Conservation (phyloP, 257 asterid genomes). For the Paulownia fortunei region DNA sequence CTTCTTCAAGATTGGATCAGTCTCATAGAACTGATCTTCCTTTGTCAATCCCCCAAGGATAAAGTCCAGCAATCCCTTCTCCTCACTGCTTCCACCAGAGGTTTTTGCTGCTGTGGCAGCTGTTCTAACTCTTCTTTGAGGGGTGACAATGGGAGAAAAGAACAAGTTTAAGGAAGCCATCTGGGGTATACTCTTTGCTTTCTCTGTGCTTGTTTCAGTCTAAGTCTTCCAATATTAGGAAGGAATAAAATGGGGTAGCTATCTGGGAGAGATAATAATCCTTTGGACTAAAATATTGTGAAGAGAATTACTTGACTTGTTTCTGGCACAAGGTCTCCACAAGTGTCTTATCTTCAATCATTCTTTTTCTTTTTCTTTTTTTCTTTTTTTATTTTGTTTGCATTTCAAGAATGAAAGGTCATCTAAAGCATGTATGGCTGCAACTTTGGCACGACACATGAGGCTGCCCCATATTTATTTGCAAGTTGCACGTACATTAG, state of each 20-base stretch:
- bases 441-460: slow-evolving; percentile 25
- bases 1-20: slow-evolving; percentile 80
- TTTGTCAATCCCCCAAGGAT: slow-evolving; percentile 62
- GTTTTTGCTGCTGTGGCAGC: slow-evolving; percentile 76
- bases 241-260: not conserved
- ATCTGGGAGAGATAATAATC: not conserved
- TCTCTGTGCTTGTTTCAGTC: not conserved
- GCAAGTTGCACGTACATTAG: slow-evolving; percentile 5
- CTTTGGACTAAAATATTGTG: slow-evolving; percentile 30
- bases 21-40: slow-evolving; percentile 83
- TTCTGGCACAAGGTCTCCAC: slow-evolving; percentile 75
- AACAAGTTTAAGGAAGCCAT: slow-evolving; percentile 82
- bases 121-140: slow-evolving; percentile 59
- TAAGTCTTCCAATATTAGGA: not conserved
- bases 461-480: not conserved
- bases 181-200: not conserved
- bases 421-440: slow-evolving; percentile 46
- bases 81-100: slow-evolving; percentile 63
- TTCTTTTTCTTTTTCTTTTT: not conserved
- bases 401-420: slow-evolving; percentile 16
- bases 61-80: slow-evolving; percentile 78
- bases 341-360: slow-evolving; percentile 70
- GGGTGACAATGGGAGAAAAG: slow-evolving; percentile 51
- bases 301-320: slow-evolving; percentile 47
- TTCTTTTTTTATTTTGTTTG: not conserved